Evolutionary conservation across 352 stramenopile species (phyloP).

Genomic region (Globisporangium solare): DNA sequence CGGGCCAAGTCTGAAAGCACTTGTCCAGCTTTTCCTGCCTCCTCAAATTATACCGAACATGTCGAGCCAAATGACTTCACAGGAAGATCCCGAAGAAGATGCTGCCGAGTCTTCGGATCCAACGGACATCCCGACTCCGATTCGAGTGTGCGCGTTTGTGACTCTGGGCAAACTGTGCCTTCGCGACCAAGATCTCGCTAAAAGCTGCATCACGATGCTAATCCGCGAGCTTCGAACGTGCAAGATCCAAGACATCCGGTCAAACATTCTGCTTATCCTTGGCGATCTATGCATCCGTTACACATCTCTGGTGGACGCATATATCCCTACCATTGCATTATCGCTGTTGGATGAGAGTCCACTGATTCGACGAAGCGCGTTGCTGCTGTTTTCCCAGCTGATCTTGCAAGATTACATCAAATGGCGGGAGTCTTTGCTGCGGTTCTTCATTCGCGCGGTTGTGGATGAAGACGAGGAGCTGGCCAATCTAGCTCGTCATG

Average conservation of each 20-base stretch:
- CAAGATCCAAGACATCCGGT: constrained; percentile 85
- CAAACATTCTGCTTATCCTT: constrained; percentile 96
- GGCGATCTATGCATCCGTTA: constrained; percentile 96
- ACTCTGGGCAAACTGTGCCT: constrained; percentile 95
- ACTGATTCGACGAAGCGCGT: constrained; percentile 90
- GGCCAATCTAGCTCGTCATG: constrained; percentile 89
- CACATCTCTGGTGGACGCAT: constrained; percentile 94
- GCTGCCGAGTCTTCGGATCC: constrained; percentile 18
- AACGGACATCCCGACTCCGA: constrained; percentile 55
- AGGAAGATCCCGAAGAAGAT: constrained; percentile 15
- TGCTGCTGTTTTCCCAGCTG: constrained; percentile 95
- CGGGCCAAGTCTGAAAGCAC: constrained; percentile 35
- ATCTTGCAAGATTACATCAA: constrained; percentile 99
- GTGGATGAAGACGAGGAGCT: constrained; percentile 94
- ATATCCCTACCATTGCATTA: constrained; percentile 93
- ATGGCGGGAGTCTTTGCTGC: constrained; percentile 94
- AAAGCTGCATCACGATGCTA: constrained; percentile 93
- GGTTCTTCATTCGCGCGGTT: constrained; percentile 93
- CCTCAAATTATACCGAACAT: constrained; percentile 44
- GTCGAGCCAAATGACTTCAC: constrained; percentile 10
- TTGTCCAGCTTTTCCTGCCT: constrained; percentile 77
- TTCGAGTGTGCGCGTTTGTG: constrained; percentile 92
- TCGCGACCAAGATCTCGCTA: constrained; percentile 91
- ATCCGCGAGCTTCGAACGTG: constrained; percentile 91
- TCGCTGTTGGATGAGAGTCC: constrained; percentile 88